Evolutionary conservation across 225 moss, liverwort and hornwort genomes (phyloP).

Genomic region (Asterella californica): DNA sequence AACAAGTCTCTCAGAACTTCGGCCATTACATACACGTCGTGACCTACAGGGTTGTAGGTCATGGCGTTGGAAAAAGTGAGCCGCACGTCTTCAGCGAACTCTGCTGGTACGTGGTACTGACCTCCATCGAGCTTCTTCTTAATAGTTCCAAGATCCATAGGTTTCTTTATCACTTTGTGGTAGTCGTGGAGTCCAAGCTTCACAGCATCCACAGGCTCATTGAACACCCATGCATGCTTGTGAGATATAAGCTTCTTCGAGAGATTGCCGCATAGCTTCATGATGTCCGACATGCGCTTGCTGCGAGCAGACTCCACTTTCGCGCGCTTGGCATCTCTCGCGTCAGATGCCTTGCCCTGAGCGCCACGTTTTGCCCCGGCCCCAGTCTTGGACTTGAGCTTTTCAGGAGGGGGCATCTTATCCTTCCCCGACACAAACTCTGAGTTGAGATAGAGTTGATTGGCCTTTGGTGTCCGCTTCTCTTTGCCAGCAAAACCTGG

Average conservation of each 20-base stretch:
- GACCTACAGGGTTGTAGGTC: conserved; percentile 33
- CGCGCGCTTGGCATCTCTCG: conserved; percentile 69
- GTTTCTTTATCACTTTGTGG: conserved; percentile 38
- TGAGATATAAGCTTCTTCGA: conserved; percentile 46
- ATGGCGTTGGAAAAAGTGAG: conserved; percentile 60
- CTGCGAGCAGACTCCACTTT: conserved; percentile 75
- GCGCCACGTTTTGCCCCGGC: conserved; percentile 50
- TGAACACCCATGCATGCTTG: conserved; percentile 58
- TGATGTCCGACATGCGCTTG: conserved; percentile 43
- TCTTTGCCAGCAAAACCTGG: conserved; percentile 72
- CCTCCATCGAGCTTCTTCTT: conserved; percentile 23
- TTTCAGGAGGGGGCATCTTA: conserved; percentile 97
- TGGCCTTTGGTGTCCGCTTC: conserved; percentile 91
- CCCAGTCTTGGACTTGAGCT: conserved; percentile 58
- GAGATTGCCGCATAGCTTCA: conserved; percentile 36
- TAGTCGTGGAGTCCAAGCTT: conserved; percentile 44
- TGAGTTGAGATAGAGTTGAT: conserved; percentile 82
- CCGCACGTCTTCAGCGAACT: conserved; percentile 50
- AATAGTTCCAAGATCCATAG: conserved; percentile 63
- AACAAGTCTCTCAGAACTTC: conserved; percentile 37
- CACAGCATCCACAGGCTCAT: conserved; percentile 43
- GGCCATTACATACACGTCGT: conserved; percentile 54
- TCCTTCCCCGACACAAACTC: conserved; percentile 97
- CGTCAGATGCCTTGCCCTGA: conserved; percentile 46
- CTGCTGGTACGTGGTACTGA: neutral